Evolutionary conservation across 371 early-diverging fungal species (phyloP).

Genomic region (Mucor lusitanicus): DNA sequence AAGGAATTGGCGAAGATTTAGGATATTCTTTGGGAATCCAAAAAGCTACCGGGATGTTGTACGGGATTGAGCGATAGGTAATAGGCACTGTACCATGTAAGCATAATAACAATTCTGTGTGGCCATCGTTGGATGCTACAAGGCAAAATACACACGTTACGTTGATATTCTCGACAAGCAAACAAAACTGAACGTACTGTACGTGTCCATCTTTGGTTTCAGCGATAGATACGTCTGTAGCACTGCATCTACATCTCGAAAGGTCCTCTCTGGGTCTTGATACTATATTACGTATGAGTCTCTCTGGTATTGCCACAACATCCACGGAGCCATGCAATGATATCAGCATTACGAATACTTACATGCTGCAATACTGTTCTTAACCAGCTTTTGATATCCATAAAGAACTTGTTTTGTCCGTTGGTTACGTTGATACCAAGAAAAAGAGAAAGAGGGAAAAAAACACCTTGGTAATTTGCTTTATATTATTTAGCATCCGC

Average conservation of each 20-base stretch:
- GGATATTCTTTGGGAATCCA: slow-evolving; percentile 91
- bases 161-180: neutral
- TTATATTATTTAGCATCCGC: neutral
- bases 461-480: neutral
- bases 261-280: slow-evolving; percentile 64
- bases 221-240: slow-evolving; percentile 65
- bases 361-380: slow-evolving; percentile 29
- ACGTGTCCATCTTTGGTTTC: slow-evolving; percentile 71
- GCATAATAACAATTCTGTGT: slow-evolving; percentile 71
- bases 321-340: too few species aligned
- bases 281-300: slow-evolving; percentile 46
- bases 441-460: neutral
- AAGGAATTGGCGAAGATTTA: slow-evolving; percentile 74
- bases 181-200: slow-evolving; percentile 52
- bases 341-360: neutral
- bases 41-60: slow-evolving; percentile 91
- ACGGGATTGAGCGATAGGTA: slow-evolving; percentile 75
- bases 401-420: neutral
- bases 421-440: neutral
- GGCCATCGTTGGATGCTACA: slow-evolving; percentile 73
- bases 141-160: neutral
- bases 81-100: slow-evolving; percentile 89
- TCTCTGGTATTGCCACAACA: neutral
- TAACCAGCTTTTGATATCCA: slow-evolving; percentile 34
- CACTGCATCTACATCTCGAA: slow-evolving; percentile 71